Conservation (phyloP, 768 basidiomycete species). For the Serendipita sp. region DNA sequence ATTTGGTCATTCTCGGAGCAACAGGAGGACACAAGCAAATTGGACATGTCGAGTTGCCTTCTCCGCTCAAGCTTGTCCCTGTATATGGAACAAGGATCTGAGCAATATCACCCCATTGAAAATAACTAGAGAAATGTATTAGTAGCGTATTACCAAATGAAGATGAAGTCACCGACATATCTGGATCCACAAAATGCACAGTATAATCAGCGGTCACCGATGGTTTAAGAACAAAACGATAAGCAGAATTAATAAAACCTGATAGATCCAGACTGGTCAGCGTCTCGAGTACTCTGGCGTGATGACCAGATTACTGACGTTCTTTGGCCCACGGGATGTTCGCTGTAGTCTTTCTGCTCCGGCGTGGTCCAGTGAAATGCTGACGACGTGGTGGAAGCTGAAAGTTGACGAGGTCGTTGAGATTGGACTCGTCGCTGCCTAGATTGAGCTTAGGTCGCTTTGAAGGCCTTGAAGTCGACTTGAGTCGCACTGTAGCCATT, state of each 20-base stretch:
- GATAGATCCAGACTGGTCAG: slow-evolving; percentile 7
- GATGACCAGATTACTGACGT: slow-evolving; percentile 39
- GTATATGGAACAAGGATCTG: slow-evolving; percentile 86
- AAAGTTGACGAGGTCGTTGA: slow-evolving; percentile 88
- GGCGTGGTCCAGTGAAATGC: slow-evolving; percentile 42
- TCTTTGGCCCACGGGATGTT: slow-evolving; percentile 80
- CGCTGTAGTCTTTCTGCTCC: slow-evolving; percentile 52
- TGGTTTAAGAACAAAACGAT: slow-evolving; percentile 90
- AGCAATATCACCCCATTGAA: slow-evolving; percentile 90
- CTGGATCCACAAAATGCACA: slow-evolving; percentile 92
- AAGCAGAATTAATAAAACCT: slow-evolving; percentile 95
- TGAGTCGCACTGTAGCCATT: background rate
- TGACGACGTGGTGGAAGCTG: slow-evolving; percentile 71
- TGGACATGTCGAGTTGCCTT: slow-evolving; percentile 66
- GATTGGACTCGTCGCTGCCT: slow-evolving; percentile 4
- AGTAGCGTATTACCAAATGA: background rate
- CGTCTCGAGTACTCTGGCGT: slow-evolving; percentile 10
- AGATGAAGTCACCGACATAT: slow-evolving; percentile 49
- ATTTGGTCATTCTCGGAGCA: slow-evolving; percentile 89
- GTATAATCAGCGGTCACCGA: slow-evolving; percentile 58
- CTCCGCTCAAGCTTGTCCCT: slow-evolving; percentile 46
- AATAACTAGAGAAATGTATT: slow-evolving; percentile 41
- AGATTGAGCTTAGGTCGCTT: slow-evolving; percentile 3
- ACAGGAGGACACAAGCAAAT: slow-evolving; percentile 88
- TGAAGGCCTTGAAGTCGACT: background rate